Conservation (phyloP, 441 rosid genomes). For the Geranium incanum region DNA sequence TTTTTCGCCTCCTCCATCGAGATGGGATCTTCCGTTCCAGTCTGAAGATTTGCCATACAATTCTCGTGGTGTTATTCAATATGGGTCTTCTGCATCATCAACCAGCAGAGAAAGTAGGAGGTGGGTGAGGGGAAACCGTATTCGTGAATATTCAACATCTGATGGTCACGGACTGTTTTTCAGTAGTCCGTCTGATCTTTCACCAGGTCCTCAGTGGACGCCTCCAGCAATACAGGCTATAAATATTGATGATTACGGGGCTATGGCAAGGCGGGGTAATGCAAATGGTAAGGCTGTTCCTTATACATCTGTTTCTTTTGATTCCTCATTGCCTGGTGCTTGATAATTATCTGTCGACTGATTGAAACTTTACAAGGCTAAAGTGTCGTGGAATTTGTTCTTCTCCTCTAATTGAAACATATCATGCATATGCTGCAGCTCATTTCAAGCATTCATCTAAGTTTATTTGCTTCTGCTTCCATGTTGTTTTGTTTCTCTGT, state of each 20-base stretch:
- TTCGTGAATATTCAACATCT: slow-evolving; percentile 30
- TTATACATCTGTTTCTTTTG: not conserved
- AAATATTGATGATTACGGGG: slow-evolving; percentile 27
- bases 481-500: not conserved
- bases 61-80: slow-evolving; percentile 27
- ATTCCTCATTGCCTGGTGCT: not conserved
- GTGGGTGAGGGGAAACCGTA: slow-evolving; percentile 32
- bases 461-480: not conserved
- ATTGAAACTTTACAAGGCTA: not conserved
- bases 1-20: slow-evolving; percentile 48
- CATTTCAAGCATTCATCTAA: not conserved
- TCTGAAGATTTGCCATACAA: slow-evolving; percentile 35
- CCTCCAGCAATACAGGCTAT: slow-evolving; percentile 51
- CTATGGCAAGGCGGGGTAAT: slow-evolving; percentile 33
- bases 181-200: slow-evolving; percentile 36
- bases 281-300: not conserved
- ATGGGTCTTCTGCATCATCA: slow-evolving; percentile 53
- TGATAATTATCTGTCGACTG: not conserved
- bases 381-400: not conserved
- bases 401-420: not conserved
- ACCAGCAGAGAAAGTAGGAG: slow-evolving; percentile 41
- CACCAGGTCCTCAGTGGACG: slow-evolving; percentile 49
- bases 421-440: not conserved
- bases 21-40: slow-evolving; percentile 44
- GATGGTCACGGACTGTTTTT: slow-evolving; percentile 31